Evolutionary conservation across 202 grass and related monocot genomes (phyloP), one percentile per base, ranked within the genome.

Genomic region (Elaeis oleifera): DNA sequence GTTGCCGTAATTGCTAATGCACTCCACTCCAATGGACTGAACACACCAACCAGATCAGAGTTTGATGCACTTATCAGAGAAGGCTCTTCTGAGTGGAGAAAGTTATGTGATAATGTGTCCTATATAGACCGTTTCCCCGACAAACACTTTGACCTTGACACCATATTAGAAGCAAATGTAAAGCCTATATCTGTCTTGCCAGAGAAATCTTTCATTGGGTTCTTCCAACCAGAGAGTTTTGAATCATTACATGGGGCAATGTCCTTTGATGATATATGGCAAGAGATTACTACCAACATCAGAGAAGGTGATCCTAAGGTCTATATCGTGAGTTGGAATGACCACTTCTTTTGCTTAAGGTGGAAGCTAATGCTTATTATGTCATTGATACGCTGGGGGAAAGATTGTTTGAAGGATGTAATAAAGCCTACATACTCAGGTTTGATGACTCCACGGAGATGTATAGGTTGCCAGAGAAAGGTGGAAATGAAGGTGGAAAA

Each of bases 271-370:
- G 82, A 84, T 60, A 84, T 94, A 69, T 99, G 94, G 94, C 39
- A 59, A 5, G 88, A 99, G 70, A 82, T 99, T 27, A 49, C 60
- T 26, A 55, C 26, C 54, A 59, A 52, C 7, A 16, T 64, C 21
- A 68, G n/a, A 22, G 60, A 64, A 5, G 72, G 80, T 11, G 51
- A 71, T 0, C 58, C 82, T 0, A 74, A 80, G 61, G 85, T 99
- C 29, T 99, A 89, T 64, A 84, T 99, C 29, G 80, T 99, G 6
- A 87, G 88, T 79, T 99, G 94, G 94, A 99, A 99, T 75, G 95
- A 99, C 69, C 95, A 99, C 79, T 99, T 99, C 78, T 99, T 99
- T 81, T 94, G 56, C 73, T 99, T 44, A 99, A 89, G 85, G 66
- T 78, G n/a, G 85, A 89, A 60, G 44, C 17, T 18, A 74, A 86